phyloP scores from a whole-genome alignment of 108 stramenopile species.

The Asterionellopsis glacialis region DNA sequence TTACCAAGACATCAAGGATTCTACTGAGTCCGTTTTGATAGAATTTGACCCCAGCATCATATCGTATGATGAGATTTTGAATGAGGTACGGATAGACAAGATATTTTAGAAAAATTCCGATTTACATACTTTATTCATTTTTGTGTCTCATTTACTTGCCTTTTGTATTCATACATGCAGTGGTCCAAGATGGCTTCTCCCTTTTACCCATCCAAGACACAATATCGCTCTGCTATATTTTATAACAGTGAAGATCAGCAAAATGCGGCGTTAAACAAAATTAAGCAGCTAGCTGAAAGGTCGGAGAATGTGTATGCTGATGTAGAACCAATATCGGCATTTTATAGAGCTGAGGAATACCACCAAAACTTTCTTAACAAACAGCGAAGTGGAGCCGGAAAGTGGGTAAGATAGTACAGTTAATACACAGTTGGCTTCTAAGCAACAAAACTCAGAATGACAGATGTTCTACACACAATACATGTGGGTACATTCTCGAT shows the following conservation, averaged over 20 bases:
- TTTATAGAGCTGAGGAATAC: slow-evolving; percentile 69
- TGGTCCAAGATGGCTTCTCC: not conserved
- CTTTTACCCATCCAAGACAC: not conserved
- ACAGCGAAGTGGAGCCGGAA: not conserved
- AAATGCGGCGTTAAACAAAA: not conserved
- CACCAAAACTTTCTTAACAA: slow-evolving; percentile 69
- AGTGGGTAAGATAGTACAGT: too few relatives aligned
- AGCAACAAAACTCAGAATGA: too few relatives aligned
- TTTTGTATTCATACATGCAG: not conserved
- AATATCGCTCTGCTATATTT: not conserved
- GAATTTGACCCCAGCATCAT: slow-evolving; percentile 43
- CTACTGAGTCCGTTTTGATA: slow-evolving; percentile 41
- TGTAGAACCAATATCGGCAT: slow-evolving; percentile 48
- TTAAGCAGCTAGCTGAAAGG: not conserved
- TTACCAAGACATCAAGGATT: slow-evolving; percentile 45
- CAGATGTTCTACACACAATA: too few relatives aligned
- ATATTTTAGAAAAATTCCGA: not conserved
- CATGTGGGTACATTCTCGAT: too few relatives aligned
- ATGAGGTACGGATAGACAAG: slow-evolving; percentile 8
- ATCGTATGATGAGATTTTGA: slow-evolving; percentile 41
- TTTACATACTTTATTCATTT: not conserved
- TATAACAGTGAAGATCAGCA: not conserved
- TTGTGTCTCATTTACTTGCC: not conserved
- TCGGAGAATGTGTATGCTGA: slow-evolving; percentile 11
- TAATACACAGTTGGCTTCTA: too few relatives aligned